Evolutionary conservation across 345 rosid genomes (phyloP).

Genomic region (Corymbia maculata): DNA sequence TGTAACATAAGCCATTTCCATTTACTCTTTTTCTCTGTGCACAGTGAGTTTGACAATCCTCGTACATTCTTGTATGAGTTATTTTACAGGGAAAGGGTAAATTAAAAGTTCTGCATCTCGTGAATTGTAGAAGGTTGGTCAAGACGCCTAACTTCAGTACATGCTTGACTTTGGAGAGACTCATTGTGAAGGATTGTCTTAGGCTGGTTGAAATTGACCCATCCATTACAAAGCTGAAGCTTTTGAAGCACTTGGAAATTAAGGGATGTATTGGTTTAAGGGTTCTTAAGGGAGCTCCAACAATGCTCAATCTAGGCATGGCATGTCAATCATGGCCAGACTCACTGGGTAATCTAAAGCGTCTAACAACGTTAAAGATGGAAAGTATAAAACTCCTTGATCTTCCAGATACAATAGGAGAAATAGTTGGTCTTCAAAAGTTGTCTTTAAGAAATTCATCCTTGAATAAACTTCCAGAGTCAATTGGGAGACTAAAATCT

Average conservation of each 20-base stretch:
- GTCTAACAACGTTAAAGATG: neutral
- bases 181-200: neutral
- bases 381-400: neutral
- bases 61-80: neutral
- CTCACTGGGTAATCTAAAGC: neutral
- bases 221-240: neutral
- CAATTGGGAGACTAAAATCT: neutral
- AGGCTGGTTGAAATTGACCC: neutral
- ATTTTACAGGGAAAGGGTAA: neutral
- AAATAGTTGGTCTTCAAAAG: neutral
- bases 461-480: neutral
- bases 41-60: neutral
- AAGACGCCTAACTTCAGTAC: neutral
- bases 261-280: neutral
- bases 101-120: neutral
- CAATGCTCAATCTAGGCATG: neutral
- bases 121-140: neutral
- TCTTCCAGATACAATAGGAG: neutral
- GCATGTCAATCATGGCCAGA: neutral
- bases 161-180: neutral
- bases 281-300: neutral
- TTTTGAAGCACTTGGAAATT: neutral
- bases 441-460: neutral
- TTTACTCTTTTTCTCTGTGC: neutral
- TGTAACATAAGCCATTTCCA: neutral